phyloP scores from a whole-genome alignment of 2,329 filamentous ascomycete species.

The Ramichloridium luteum region DNA sequence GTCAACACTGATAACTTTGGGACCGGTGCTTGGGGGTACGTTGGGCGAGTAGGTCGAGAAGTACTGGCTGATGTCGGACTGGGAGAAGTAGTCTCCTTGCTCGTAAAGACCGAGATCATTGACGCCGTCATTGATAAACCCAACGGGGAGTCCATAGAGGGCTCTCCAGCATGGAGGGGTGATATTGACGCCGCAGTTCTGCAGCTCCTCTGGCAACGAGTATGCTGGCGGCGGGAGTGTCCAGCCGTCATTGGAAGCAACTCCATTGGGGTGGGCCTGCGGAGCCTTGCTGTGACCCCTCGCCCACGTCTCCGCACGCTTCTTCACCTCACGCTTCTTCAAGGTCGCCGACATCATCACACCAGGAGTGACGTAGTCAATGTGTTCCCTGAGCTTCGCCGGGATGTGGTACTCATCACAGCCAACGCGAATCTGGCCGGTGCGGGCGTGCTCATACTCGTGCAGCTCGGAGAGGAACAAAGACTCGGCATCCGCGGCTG shows the following conservation, averaged over 20 bases:
- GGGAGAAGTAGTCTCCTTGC: slow-evolving; percentile 9
- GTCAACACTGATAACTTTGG: slow-evolving; percentile 17
- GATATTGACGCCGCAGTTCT: slow-evolving; percentile 17
- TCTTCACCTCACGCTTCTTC: slow-evolving; percentile 12
- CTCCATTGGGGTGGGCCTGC: too few relatives aligned
- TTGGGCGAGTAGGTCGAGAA: slow-evolving; percentile 21
- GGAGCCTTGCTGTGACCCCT: too few relatives aligned
- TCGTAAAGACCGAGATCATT: slow-evolving; percentile 12
- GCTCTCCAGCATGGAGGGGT: slow-evolving; percentile 31
- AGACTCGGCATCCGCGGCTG: slow-evolving; percentile 25
- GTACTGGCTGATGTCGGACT: slow-evolving; percentile 25
- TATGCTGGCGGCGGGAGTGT: not conserved
- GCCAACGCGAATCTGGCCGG: slow-evolving; percentile 18
- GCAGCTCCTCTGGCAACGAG: slow-evolving; percentile 10
- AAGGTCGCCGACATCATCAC: slow-evolving; percentile 31
- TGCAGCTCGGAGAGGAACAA: slow-evolving; percentile 31
- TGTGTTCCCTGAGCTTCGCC: slow-evolving; percentile 33
- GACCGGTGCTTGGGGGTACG: slow-evolving; percentile 11
- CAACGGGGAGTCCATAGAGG: slow-evolving; percentile 31
- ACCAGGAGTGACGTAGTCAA: slow-evolving; percentile 46
- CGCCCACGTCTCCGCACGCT: too few relatives aligned
- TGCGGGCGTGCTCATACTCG: slow-evolving; percentile 10
- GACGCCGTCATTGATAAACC: slow-evolving; percentile 4
- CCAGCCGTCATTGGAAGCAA: not conserved
- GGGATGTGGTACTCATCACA: slow-evolving; percentile 29